These are phyloP conservation scores for Heterococcus sp. DNA, from an alignment of 108 stramenopile genomes.

Conservation along the genomic window DNA sequence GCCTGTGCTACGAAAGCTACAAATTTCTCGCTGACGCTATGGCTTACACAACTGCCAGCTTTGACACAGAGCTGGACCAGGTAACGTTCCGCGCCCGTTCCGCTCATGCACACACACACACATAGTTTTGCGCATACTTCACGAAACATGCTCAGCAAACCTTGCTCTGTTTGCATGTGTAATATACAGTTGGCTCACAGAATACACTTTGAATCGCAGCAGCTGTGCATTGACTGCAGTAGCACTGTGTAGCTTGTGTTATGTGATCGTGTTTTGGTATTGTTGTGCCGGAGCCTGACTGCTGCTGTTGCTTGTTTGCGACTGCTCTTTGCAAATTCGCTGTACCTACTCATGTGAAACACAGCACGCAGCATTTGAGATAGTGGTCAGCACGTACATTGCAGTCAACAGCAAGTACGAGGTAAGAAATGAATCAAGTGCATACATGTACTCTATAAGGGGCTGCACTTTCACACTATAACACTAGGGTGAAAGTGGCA, in stretches of 20 bases:
- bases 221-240: neutral
- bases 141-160: neutral
- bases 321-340: too few relatives aligned
- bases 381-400: neutral
- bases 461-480: too few relatives aligned
- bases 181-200: neutral
- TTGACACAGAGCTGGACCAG: neutral
- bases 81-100: neutral
- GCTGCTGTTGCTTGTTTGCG: neutral
- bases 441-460: too few relatives aligned
- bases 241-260: neutral
- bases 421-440: neutral
- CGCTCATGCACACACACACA: neutral
- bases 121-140: neutral
- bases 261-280: neutral
- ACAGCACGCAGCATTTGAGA: neutral
- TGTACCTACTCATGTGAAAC: too few relatives aligned
- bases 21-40: neutral
- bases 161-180: neutral
- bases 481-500: neutral
- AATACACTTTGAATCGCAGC: neutral
- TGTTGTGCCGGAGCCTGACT: neutral
- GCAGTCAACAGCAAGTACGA: neutral
- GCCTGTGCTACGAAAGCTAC: neutral
- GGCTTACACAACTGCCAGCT: neutral